Evolutionary conservation across 148 eudicot species (phyloP), one percentile per base, ranked within the genome.

Genomic region (Vaccinium myrtillus): DNA sequence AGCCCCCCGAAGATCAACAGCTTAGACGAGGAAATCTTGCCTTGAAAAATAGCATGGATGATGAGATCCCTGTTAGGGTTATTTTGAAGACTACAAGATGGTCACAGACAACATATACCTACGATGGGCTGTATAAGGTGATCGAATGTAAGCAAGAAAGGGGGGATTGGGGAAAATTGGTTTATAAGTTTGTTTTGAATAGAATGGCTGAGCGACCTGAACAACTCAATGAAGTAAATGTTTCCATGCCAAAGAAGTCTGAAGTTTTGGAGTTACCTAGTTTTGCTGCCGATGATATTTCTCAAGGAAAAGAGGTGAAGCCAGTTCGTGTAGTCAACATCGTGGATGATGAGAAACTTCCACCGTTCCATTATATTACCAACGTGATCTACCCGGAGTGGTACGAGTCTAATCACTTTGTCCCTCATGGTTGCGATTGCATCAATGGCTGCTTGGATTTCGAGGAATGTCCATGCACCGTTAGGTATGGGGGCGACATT

Each of bases 81-180:
- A 88, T 94, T 46, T 82, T 90, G 36, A 82, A 25, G 15, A 30
- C 27, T 27, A 16, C 0, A 82, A 21, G 5, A 65, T 32, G 11
- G 70, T 50, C 50, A 32, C 84, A 18, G 48, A 53, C 11, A 92
- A 89, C 63, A 43, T 90, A 0, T 93, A 93, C 67, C 91, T 95
- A 95, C 65, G 90, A 93, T 79, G 98, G 98, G 0, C 81, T 95
- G 65, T 95, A 91, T 79, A 65, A 18, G 16, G 94, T 93, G 49
- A 75, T 9, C 0, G 50, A 70, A 3, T 89, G 54, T 84, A 74
- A 61, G 85, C 81, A 81, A 82, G 88, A 84, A 84, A 87, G 74
- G 77, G 84, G 78, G 27, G 4, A 32, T 10, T 36, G 50, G n/a
- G 89, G 89, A 13, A 91, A 89, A n/a, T 13, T 87, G 89, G 87